These are phyloP conservation scores for Phialophora tarda DNA, from an alignment of 2,329 filamentous ascomycete species.

Conservation along the genomic window DNA sequence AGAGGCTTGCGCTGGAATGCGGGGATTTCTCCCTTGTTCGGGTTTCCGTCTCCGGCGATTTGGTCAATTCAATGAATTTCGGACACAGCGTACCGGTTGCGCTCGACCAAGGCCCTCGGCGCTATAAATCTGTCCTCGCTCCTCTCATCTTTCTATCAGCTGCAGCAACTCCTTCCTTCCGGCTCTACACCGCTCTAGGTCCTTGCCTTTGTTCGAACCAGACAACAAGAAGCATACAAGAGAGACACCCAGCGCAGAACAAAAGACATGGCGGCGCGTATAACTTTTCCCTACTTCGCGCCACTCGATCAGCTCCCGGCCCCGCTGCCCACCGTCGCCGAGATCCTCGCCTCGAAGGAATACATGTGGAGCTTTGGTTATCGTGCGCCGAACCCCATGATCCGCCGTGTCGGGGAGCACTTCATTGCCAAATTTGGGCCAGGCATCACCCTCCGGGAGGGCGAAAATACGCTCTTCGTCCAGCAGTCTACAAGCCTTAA, in stretches of 20 bases:
- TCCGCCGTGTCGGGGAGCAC: slow-evolving; percentile 7
- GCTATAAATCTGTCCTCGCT: neutral
- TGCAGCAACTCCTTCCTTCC: neutral
- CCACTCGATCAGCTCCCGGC: slow-evolving; percentile 9
- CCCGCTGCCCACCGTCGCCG: slow-evolving; percentile 11
- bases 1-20: neutral
- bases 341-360: slow-evolving; percentile 6
- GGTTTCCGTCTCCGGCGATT: neutral
- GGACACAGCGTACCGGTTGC: neutral
- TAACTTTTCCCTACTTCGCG: slow-evolving; percentile 6
- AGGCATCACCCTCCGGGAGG: neutral
- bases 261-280: slow-evolving; percentile 10
- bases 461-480: slow-evolving; percentile 10
- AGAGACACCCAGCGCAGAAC: neutral
- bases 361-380: neutral
- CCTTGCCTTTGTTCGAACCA: neutral
- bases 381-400: neutral
- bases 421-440: slow-evolving; percentile 14
- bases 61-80: neutral
- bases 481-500: neutral
- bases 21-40: neutral
- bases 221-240: slow-evolving; percentile 1
- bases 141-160: slow-evolving; percentile 1
- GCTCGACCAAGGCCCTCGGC: neutral
- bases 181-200: neutral